Evolutionary conservation across 164 flowering plant genomes (phyloP).

Genomic region (Hamamelis virginiana): DNA sequence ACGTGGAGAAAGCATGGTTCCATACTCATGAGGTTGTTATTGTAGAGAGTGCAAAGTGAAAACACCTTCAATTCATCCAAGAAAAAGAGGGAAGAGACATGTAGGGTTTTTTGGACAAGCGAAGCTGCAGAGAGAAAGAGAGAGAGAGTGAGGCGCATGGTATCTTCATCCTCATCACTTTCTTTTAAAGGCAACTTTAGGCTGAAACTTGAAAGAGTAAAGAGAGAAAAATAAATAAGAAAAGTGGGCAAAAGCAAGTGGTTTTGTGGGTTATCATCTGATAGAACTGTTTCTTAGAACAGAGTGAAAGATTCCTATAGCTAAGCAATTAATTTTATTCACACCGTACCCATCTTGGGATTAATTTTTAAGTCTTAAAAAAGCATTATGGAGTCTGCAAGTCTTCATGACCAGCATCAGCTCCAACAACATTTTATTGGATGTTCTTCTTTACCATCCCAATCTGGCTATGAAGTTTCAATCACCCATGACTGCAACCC

Average conservation of each 20-base stretch:
- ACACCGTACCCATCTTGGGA: not conserved
- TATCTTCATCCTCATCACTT: not conserved
- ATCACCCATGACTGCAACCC: conserved; percentile 1
- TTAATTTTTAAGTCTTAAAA: conserved; percentile 1
- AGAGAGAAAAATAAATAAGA: not conserved
- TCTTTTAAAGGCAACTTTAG: not conserved
- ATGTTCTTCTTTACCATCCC: conserved; percentile 7
- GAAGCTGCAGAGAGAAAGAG: not conserved
- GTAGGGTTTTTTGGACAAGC: not conserved
- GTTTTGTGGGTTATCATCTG: conserved; percentile 2
- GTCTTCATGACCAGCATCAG: conserved; percentile 15
- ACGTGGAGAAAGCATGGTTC: no score
- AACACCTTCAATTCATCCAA: not conserved
- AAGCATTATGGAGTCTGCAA: conserved; percentile 16
- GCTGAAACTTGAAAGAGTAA: conserved; percentile 3
- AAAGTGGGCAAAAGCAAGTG: conserved; percentile 1
- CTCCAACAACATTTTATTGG: conserved; percentile 13
- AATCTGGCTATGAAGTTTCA: conserved; percentile 4
- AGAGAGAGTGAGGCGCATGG: not conserved
- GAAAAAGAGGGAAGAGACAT: not conserved
- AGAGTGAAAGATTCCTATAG: not conserved
- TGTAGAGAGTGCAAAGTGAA: not conserved
- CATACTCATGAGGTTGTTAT: not conserved
- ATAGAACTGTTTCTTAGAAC: conserved; percentile 4
- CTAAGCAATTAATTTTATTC: not conserved